Percentiles rank a stretch among this genome's conserved stretches.
Evolutionary conservation across 306 rosid genomes (phyloP).

Genomic region (Carpinus fangiana): DNA sequence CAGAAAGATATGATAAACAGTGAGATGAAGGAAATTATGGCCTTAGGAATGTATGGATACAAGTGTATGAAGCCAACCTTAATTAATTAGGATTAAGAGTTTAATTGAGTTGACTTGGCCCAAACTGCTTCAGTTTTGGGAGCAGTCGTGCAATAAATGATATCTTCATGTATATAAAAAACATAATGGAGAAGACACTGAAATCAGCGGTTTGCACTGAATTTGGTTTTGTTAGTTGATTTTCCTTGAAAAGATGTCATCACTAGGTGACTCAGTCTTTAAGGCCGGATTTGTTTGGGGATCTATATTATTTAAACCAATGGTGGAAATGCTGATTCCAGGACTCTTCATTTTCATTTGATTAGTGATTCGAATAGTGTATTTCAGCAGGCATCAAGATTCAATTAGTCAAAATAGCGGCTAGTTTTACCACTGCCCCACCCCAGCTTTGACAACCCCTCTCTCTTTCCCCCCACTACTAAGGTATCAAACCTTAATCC

Average conservation of each 20-base stretch:
- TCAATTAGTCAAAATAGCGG: not conserved
- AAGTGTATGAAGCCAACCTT: not conserved
- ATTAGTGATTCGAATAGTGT: not conserved
- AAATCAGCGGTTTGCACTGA: not conserved
- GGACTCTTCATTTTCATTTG: not conserved
- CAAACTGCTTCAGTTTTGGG: not conserved
- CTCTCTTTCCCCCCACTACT: no score
- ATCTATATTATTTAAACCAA: not conserved
- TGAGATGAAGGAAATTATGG: not conserved
- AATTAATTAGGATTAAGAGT: not conserved
- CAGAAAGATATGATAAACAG: not conserved
- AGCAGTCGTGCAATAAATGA: not conserved
- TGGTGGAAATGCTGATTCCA: not conserved
- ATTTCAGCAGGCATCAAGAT: not conserved
- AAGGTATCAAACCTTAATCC: no score
- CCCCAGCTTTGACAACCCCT: not conserved
- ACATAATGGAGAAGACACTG: not conserved
- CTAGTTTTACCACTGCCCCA: not conserved
- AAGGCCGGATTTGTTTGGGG: not conserved
- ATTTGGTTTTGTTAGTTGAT: not conserved
- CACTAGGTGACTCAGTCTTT: not conserved
- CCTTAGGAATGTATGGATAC: not conserved
- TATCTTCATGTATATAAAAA: no score
- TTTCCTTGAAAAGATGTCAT: not conserved
- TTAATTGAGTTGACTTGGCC: not conserved